Evolutionary conservation across 1,139 yeast genomes (phyloP), one percentile per base, ranked within the genome.

Genomic region (Blastobotrys capitulatus): DNA sequence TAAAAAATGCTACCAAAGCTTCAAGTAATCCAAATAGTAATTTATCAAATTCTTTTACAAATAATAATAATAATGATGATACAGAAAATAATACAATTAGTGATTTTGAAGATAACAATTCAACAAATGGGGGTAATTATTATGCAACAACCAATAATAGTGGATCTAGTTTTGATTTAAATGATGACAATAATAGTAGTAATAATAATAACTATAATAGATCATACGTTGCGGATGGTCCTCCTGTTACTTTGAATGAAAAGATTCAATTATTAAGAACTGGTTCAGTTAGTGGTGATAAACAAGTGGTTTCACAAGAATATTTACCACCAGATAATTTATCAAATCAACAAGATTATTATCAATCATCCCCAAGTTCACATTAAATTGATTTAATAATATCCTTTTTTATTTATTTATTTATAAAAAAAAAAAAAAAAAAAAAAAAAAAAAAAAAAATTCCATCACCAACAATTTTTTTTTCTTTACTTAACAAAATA

Each of bases 221-320:
- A 12, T 62, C 63, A 20, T 60, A 61, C 46, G 52, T 57, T 41
- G 62, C 65, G 10, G 51, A 63, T 5, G 64, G 60, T 5, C 66
- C 65, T 9, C 67, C 67, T 1, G 64, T 63, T 20, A 62, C 66
- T 4, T 51, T 63, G 20, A 60, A 54, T 35, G 67, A 63, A 49
- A 63, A 63, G 51, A 63, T 63, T 49, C 58, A 59, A 19, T 53
- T 63, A 36, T 51, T 63, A 37, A 59, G 63, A 7, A 63, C 66
- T 7, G 66, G 66, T 13, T 42, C 47, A 4, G 49, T 49, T 12
- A 38, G 45, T 37, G 52, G 52, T 6, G 22, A 19, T 25, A 22
- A 12, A 18, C 3, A 26, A 20, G 41, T 35, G 18, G 22, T 20
- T 18, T 15, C 36, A 12, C 40, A 35, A 15, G 51, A 48, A 26